These are phyloP conservation scores for Trametes cingulata DNA, from an alignment of 768 basidiomycete genomes.

Conservation along the genomic window DNA sequence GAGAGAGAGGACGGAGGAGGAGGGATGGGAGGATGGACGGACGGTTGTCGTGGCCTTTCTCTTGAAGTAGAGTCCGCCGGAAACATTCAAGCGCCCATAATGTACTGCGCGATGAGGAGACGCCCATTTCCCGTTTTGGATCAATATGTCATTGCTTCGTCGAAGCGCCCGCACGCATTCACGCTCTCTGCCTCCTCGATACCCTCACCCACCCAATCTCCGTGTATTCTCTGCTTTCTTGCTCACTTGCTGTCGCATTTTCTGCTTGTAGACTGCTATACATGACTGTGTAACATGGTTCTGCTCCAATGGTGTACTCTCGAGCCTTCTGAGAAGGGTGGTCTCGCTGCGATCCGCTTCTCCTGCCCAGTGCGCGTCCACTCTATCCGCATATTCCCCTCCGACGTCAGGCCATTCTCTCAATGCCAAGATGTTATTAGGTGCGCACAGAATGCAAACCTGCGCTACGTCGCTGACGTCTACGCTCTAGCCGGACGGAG, in stretches of 20 bases:
- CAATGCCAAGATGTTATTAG: constrained; percentile 55
- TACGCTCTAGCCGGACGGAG: constrained; percentile 55
- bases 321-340: constrained; percentile 54
- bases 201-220: background rate
- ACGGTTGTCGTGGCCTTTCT: constrained; percentile 22
- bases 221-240: background rate
- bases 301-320: constrained; percentile 73
- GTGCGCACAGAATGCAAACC: background rate
- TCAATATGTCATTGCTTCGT: constrained; percentile 15
- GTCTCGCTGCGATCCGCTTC: constrained; percentile 73
- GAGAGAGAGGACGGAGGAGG: background rate
- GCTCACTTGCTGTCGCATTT: background rate
- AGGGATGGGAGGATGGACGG: constrained; percentile 4
- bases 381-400: constrained; percentile 70
- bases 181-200: background rate
- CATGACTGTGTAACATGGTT: constrained; percentile 22
- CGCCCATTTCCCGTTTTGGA: constrained; percentile 1
- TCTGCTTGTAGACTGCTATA: background rate
- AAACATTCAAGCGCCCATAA: constrained; percentile 13
- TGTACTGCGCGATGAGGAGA: constrained; percentile 2
- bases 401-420: constrained; percentile 59
- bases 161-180: background rate
- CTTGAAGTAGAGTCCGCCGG: constrained; percentile 2
- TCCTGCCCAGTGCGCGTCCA: constrained; percentile 65
- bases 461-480: constrained; percentile 11